These are phyloP conservation scores for Marasmius sp. DNA, from an alignment of 1,284 basidiomycete genomes.

Conservation along the genomic window DNA sequence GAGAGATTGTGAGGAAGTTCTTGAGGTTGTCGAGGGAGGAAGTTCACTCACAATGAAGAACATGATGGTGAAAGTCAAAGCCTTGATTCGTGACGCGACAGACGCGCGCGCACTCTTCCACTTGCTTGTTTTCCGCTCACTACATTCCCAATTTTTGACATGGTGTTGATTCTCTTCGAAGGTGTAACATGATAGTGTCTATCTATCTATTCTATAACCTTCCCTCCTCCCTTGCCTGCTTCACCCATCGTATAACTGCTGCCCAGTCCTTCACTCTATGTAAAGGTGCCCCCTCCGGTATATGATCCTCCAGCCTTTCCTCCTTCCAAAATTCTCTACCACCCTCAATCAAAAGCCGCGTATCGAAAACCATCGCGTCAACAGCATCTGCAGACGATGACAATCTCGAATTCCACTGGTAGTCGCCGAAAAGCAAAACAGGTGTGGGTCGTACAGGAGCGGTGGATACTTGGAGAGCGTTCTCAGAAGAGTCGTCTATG, in stretches of 20 bases:
- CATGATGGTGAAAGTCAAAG: slow-evolving; percentile 39
- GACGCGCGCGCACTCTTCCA: neutral
- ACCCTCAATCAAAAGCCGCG: slow-evolving; percentile 47
- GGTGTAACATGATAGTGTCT: neutral
- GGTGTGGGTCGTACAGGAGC: slow-evolving; percentile 35
- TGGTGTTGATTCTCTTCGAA: neutral
- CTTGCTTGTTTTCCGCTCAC: neutral
- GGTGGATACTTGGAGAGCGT: slow-evolving; percentile 60
- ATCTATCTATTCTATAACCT: slow-evolving; percentile 16
- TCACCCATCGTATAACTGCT: slow-evolving; percentile 53
- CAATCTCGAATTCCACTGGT: slow-evolving; percentile 69
- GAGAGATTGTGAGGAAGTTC: slow-evolving; percentile 1
- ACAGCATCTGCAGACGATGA: slow-evolving; percentile 43
- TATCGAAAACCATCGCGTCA: slow-evolving; percentile 60
- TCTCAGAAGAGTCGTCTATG: slow-evolving; percentile 81
- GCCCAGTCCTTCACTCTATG: slow-evolving; percentile 55
- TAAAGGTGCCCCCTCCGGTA: slow-evolving; percentile 45
- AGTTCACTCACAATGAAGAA: slow-evolving; percentile 71
- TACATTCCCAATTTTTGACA: neutral
- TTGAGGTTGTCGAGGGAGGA: neutral
- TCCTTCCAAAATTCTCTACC: slow-evolving; percentile 58
- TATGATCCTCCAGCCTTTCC: slow-evolving; percentile 36
- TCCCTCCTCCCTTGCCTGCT: slow-evolving; percentile 31
- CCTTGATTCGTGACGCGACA: neutral
- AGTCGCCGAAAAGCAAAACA: slow-evolving; percentile 77